Conservation (phyloP, 129 eudicot genomes). For the Flaveria linearis region DNA sequence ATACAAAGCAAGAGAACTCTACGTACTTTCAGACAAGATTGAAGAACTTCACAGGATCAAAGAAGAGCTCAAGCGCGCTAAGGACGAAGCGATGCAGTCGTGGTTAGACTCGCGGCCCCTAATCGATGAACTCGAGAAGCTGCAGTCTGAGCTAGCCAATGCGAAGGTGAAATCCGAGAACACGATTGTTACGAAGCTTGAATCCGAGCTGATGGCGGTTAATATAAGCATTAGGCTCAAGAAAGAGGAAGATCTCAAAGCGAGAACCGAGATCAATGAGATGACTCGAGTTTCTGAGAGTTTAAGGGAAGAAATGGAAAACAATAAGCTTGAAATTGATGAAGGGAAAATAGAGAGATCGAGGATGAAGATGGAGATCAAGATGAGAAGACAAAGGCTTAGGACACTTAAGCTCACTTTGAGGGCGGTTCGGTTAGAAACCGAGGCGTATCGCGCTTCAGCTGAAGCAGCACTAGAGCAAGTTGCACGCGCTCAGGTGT, state of each 20-base stretch:
- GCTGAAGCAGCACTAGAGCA: constrained; percentile 46
- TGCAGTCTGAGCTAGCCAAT: constrained; percentile 37
- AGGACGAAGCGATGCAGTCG: constrained; percentile 59
- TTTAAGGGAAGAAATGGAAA: constrained; percentile 49
- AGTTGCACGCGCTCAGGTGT: constrained; percentile 18
- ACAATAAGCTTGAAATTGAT: constrained; percentile 35
- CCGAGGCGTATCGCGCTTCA: constrained; percentile 50
- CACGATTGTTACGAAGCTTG: constrained; percentile 38
- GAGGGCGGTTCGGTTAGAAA: constrained; percentile 53
- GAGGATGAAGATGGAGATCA: constrained; percentile 40
- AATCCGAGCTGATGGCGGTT: constrained; percentile 50
- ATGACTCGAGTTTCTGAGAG: constrained; percentile 38
- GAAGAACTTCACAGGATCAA: constrained; percentile 47
- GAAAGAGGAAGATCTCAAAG: constrained; percentile 50
- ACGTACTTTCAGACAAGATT: constrained; percentile 40
- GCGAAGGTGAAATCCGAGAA: constrained; percentile 33
- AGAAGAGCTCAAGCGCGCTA: constrained; percentile 56
- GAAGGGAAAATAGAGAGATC: constrained; percentile 41
- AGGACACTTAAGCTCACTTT: constrained; percentile 44
- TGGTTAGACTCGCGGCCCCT: constrained; percentile 61
- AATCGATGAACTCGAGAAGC: constrained; percentile 58
- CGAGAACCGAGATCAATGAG: constrained; percentile 36
- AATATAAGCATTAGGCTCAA: constrained; percentile 37
- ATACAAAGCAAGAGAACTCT: constrained; percentile 37
- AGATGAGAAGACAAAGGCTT: constrained; percentile 54